Base-by-base conservation (phyloP, 139 green algal species). In the Spirogloea muscicola region DNA sequence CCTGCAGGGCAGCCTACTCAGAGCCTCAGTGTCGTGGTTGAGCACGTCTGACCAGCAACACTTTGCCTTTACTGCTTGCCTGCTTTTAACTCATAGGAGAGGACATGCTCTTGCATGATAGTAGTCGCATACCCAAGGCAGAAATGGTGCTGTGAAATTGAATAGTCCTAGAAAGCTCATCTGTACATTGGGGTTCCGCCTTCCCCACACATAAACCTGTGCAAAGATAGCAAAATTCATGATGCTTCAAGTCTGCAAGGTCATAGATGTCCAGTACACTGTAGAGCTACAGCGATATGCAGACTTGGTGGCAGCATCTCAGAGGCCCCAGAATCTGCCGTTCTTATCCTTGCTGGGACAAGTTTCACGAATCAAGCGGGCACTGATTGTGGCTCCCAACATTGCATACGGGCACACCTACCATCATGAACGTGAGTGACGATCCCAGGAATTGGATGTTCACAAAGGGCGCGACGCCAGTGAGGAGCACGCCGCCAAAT, bases 111-210 rank as follows among this genome's bases (percentile, higher is more conserved):
- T 52, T 52, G 44, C 44, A 10, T 52, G 44, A 16, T 13, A 25
- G 44, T 13, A 25, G n/a, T n/a, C n/a, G n/a, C 49, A 25, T 66
- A 82, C 94, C 95, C 95, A 99, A 0, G 95, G 95, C 41, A 99
- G 84, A 79, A 97, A 99, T 6, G 95, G 93, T 33, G 95, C 95
- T 0, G 91, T 96, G 86, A 99, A 99, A 68, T 88, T 96, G 91
- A 99, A 97, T 33, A 98, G 88, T 18, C 94, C 94, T 63, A 99
- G 80, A 81, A 98, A 97, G 77, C 84, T 93, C 49, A 99, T 90
- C 33, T 93, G 90, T 1, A 98, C 88, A 63, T 94, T 90, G 57
- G 86, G 89, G 82, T 98, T 91, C 33, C 93, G 84, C 40, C 94
- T 81, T 4, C 90, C 92, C 95, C 95, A 99, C 10, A 99, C 95